A percentile compares a stretch with the other conserved stretches of the same genome.
These are phyloP conservation scores for Epichloe uncinata DNA, from an alignment of 2,329 filamentous ascomycete species.

Conservation along the genomic window DNA sequence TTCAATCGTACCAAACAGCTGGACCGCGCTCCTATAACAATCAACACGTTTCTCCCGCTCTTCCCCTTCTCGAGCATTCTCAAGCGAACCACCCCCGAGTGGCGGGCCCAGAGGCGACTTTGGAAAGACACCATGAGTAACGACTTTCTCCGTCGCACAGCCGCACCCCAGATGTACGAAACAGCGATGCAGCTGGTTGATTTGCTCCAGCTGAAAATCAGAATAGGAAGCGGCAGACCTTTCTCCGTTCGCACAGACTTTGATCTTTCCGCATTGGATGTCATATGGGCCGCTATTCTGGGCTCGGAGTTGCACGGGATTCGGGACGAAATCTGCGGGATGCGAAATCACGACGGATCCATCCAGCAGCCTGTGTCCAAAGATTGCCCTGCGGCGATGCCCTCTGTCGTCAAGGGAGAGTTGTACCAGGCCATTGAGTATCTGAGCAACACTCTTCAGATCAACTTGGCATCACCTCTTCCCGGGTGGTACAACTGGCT, in stretches of 20 bases:
- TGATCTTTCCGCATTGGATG: constrained; percentile 18
- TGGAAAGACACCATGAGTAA: constrained; percentile 25
- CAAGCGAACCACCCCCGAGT: constrained; percentile 18
- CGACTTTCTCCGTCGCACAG: constrained; percentile 17
- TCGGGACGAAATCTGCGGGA: neutral
- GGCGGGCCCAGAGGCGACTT: constrained; percentile 20
- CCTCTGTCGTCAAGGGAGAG: neutral
- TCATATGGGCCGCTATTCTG: constrained; percentile 18
- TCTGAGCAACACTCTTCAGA: neutral
- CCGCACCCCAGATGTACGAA: constrained; percentile 20
- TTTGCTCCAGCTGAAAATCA: constrained; percentile 21
- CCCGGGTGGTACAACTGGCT: neutral
- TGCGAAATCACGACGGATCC: neutral
- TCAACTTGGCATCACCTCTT: neutral
- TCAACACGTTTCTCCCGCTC: constrained; percentile 18
- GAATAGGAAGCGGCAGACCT: constrained; percentile 12
- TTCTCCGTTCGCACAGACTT: constrained; percentile 16
- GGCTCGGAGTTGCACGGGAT: constrained; percentile 8
- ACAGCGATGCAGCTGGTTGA: constrained; percentile 17
- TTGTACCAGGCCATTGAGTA: neutral
- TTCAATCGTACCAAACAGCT: constrained; percentile 28
- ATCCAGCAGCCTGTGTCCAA: neutral
- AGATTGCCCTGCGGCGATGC: neutral
- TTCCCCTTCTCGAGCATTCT: constrained; percentile 20
- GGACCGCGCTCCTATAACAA: constrained; percentile 24